Percentiles rank a stretch among this genome's conserved stretches.
Conservation (phyloP, 345 rosid species). For the Cardamine chenopodiifolia region DNA sequence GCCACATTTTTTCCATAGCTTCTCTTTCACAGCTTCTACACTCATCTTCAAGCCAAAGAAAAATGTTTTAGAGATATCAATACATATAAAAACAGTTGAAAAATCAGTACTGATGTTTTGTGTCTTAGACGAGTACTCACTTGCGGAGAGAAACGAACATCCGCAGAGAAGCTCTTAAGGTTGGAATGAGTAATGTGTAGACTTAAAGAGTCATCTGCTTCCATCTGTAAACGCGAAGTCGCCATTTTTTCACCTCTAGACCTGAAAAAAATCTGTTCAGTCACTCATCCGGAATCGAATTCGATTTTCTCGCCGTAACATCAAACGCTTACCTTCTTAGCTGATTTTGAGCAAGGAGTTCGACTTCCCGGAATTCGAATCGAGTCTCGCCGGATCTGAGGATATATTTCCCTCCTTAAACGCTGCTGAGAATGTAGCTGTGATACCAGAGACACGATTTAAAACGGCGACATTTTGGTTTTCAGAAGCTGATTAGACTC, state of each 20-base stretch:
- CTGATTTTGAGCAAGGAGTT: neutral
- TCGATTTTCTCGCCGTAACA: neutral
- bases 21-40: conserved; percentile 88
- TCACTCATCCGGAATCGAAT: neutral
- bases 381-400: conserved; percentile 35
- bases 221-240: conserved; percentile 48
- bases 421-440: neutral
- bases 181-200: conserved; percentile 80
- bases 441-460: neutral
- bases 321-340: neutral
- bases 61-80: neutral
- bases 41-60: conserved; percentile 41
- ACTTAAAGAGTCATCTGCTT: conserved; percentile 68
- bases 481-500: neutral
- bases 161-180: conserved; percentile 68
- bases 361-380: neutral
- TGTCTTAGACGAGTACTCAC: conserved; percentile 42
- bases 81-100: neutral
- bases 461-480: neutral
- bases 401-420: neutral
- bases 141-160: conserved; percentile 74
- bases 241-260: conserved; percentile 39
- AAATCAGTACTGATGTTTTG: neutral
- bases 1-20: conserved; percentile 91
- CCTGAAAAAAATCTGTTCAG: conserved; percentile 8